phyloP scores from a whole-genome alignment of 1,284 basidiomycete genomes.

The Vanrija humicola region DNA sequence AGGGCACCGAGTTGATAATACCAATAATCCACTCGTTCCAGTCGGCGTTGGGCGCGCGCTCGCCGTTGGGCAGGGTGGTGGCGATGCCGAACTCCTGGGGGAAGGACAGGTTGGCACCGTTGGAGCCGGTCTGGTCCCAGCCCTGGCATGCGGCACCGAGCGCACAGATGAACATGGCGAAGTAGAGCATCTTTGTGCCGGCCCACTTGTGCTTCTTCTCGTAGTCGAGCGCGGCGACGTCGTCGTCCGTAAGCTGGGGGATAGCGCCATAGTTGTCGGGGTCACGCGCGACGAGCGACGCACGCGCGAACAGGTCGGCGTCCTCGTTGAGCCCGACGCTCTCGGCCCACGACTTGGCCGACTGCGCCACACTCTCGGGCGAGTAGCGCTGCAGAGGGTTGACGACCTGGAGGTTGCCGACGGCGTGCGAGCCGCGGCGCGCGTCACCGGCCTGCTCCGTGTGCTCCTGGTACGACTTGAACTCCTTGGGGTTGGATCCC shows the following conservation, averaged over 20 bases:
- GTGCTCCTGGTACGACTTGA: too few relatives aligned
- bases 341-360: too few relatives aligned
- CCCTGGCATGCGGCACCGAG: constrained; percentile 39
- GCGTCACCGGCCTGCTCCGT: too few relatives aligned
- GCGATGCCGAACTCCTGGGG: constrained; percentile 61
- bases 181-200: constrained; percentile 52
- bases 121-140: constrained; percentile 45
- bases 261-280: constrained; percentile 53
- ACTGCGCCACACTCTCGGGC: too few relatives aligned
- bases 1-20: constrained; percentile 69
- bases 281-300: constrained; percentile 59
- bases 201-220: constrained; percentile 65
- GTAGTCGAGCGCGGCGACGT: constrained; percentile 52
- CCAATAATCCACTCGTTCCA: constrained; percentile 54
- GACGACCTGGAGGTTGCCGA: too few relatives aligned
- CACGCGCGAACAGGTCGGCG: too few relatives aligned
- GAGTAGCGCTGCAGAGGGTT: too few relatives aligned
- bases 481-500: too few relatives aligned
- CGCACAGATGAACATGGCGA: constrained; percentile 26
- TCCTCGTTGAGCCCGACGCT: too few relatives aligned
- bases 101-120: constrained; percentile 63
- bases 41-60: background rate
- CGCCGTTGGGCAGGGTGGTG: background rate
- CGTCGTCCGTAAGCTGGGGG: constrained; percentile 58
- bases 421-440: too few relatives aligned